Base-by-base conservation (phyloP, 2,329 filamentous ascomycete genomes). In the Epichloe sibirici region DNA sequence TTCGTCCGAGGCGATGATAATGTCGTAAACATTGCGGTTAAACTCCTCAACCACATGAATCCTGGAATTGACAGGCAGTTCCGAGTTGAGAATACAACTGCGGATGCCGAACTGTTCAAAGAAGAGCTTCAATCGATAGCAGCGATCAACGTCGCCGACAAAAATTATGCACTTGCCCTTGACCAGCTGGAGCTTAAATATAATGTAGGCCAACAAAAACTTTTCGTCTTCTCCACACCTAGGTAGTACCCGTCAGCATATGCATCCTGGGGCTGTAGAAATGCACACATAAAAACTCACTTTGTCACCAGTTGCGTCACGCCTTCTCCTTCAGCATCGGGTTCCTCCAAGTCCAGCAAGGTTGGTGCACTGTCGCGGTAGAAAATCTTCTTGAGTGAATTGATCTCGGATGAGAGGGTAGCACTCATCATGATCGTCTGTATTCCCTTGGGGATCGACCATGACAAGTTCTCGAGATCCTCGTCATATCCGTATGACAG, bases 11-110 rank as follows among this genome's bases (percentile, higher is more conserved):
- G 93, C 93, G 61, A 98, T 95, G 59, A 98, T 90, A 56, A 97
- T 96, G 62, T 98, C 91, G 75, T 98, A 98, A 6, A 97, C 83
- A 51, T 88, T 88, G 69, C 88, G 87, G 73, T 97, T 98, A 71
- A 98, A 98, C 66, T 97, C 90, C 62, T 97, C 87, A 3, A 98
- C 91, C 2, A 95, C 90, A 65, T 98, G 91, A 40, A 96, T 82
- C 55, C 93, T 79, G 1, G 88, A 93, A 63, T 96, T 96, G 58
- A 97, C 84, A 0, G 93, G 93, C 38, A 98, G 71, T 65, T 98
- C 91, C 1, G 89, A 93, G 71, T 98, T 98, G 42, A 98, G 73
- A 31, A 96, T 88, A 68, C 88, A 95, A 62, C 88, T 91, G 65
- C 89, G 86, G 64, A 96, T 91, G 46, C 90, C 90, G 63, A 98